Evolutionary conservation across 1,284 basidiomycete species (phyloP).

Genomic region (Cystobasidiaceae sp.): DNA sequence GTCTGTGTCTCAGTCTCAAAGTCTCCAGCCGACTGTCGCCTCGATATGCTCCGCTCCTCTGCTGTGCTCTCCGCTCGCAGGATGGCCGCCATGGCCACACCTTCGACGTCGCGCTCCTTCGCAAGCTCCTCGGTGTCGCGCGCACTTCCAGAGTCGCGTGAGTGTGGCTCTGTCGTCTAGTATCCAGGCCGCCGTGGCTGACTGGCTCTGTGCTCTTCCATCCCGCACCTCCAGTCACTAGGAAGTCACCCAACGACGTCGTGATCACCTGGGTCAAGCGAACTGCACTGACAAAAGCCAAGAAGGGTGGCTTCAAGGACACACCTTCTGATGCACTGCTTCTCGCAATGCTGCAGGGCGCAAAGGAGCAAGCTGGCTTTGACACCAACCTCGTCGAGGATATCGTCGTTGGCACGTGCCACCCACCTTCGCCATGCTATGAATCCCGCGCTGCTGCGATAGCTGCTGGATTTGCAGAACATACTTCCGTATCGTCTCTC

Average conservation of each 20-base stretch:
- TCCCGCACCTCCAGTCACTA: no score
- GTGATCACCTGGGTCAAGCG: conserved; percentile 73
- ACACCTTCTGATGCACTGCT: conserved; percentile 66
- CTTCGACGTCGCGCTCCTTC: no score
- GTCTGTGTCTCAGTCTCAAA: no score
- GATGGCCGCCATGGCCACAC: no score
- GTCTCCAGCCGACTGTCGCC: no score
- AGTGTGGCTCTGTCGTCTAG: no score
- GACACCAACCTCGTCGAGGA: conserved; percentile 55
- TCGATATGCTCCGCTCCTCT: no score
- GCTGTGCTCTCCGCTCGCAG: no score
- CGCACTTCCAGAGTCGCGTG: no score
- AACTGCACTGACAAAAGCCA: conserved; percentile 63
- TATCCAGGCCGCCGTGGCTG: no score
- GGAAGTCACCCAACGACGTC: conserved; percentile 63
- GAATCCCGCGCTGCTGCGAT: conserved; percentile 67
- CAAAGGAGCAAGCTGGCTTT: conserved; percentile 28
- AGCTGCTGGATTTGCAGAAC: conserved; percentile 73
- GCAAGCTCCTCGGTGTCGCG: no score
- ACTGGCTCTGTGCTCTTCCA: no score
- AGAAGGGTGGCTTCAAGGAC: conserved; percentile 74
- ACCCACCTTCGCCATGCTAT: conserved; percentile 37
- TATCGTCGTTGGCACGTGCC: conserved; percentile 61
- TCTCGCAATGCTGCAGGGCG: conserved; percentile 66
- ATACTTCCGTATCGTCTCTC: conserved; percentile 65